Evolutionary conservation across 441 rosid genomes (phyloP).

Genomic region (Pelargonium citronellum): DNA sequence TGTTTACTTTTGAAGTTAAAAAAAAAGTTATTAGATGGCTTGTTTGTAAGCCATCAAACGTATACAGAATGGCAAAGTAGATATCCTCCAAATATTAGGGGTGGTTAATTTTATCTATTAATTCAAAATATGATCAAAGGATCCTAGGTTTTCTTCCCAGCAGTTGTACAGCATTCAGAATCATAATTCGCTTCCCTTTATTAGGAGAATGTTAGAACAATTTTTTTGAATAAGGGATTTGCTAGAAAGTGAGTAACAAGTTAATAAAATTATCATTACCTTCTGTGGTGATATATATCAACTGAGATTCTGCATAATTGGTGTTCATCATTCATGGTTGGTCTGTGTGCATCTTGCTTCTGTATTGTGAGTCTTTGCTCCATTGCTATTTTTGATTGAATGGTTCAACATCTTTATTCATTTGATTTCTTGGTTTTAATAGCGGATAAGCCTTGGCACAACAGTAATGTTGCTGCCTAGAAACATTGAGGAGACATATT

Average conservation of each 20-base stretch:
- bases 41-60: neutral
- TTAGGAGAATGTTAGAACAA: neutral
- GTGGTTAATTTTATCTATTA: neutral
- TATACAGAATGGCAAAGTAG: neutral
- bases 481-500: too few relatives aligned
- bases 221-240: neutral
- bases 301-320: neutral
- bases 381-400: neutral
- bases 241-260: neutral
- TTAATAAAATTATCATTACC: neutral
- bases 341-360: neutral
- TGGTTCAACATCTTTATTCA: neutral
- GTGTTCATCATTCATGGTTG: neutral
- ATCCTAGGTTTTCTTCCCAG: neutral
- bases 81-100: neutral
- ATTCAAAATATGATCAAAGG: neutral
- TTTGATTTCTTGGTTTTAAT: neutral
- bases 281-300: neutral
- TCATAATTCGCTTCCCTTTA: neutral
- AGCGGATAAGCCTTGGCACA: too few relatives aligned
- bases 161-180: neutral
- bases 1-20: slow-evolving; percentile 1
- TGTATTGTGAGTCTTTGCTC: neutral
- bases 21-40: neutral
- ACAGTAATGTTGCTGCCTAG: too few relatives aligned